Evolutionary conservation across 495 filamentous ascomycete species (phyloP).

Genomic region (Penicillium maclennaniae): DNA sequence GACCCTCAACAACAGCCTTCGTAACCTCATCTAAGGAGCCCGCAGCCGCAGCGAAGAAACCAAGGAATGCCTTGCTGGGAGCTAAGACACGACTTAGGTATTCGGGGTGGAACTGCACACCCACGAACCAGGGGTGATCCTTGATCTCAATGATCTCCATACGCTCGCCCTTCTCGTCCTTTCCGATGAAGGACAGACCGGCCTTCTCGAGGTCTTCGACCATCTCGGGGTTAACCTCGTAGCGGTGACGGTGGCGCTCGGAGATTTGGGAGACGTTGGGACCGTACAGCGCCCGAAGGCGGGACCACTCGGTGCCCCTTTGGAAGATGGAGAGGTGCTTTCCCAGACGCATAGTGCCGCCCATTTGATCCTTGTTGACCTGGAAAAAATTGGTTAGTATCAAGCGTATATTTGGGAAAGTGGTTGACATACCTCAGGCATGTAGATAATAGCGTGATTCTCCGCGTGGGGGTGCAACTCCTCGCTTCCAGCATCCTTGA

Average conservation of each 20-base stretch:
- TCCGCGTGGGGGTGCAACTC: conserved; percentile 58
- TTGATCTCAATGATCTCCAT: conserved; percentile 91
- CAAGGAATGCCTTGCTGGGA: conserved; percentile 76
- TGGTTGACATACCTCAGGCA: conserved; percentile 69
- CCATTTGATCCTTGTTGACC: conserved; percentile 63
- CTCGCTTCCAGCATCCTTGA: conserved; percentile 56
- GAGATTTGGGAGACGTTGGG: conserved; percentile 34
- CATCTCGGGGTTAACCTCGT: conserved; percentile 43
- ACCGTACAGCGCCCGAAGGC: conserved; percentile 72
- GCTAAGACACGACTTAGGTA: conserved; percentile 69
- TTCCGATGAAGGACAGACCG: conserved; percentile 52
- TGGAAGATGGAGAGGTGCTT: conserved; percentile 73
- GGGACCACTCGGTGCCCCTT: conserved; percentile 71
- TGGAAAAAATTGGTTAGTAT: not conserved
- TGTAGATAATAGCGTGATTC: conserved; percentile 72
- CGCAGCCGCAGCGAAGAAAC: conserved; percentile 74
- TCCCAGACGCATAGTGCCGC: conserved; percentile 92
- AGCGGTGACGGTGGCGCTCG: conserved; percentile 46
- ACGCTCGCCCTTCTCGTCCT: conserved; percentile 75
- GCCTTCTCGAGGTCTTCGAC: conserved; percentile 30
- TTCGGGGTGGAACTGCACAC: conserved; percentile 86
- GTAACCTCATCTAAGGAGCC: conserved; percentile 39
- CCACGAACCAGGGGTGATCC: conserved; percentile 90
- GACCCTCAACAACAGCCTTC: conserved; percentile 7
- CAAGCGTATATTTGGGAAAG: not conserved